Evolutionary conservation across 257 asterid genomes (phyloP), one percentile per base, ranked within the genome.

Genomic region (Rhazya stricta): DNA sequence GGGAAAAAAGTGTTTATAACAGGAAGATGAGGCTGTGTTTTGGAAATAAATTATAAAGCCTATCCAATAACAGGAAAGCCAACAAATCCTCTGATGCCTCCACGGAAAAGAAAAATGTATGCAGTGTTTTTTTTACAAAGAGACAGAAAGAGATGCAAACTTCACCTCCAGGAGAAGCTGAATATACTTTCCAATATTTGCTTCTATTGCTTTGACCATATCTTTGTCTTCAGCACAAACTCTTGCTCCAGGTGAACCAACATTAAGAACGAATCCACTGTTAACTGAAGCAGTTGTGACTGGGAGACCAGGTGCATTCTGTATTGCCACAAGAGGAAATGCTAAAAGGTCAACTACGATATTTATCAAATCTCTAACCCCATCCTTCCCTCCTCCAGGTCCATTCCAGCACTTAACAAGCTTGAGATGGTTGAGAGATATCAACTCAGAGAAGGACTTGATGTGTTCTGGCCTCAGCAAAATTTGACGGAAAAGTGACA

Each of bases 171-270:
- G 81, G 79, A 95, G 96, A 84, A 89, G 88, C 84, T 89, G 97
- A 67, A 90, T 89, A 78, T 95, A 95, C 83, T 87, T 91, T 72
- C 91, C 91, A 91, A 95, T 88, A 88, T 82, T 85, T 50, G 93
- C 76, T 76, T 92, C 96, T 69, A 95, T 91, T 60, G 96, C 89
- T 88, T 85, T 92, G 79, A 88, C 87, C 96, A 92, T 87, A 83
- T 95, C 99, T 82, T 84, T 92, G 84, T 95, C 99, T 76, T 92
- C 98, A 66, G 90, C 85, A 86, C 96, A 91, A 77, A 95, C 85
- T 80, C 87, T 89, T 58, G 96, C 97, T 74, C 98, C 98, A 63
- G 99, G 98, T 77, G 99, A 92, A 50, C 96, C 99, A 88, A 92
- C 81, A 79, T 95, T 95, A 84, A 95, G 91, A 81, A 95, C 90